phyloP scores from a whole-genome alignment of 1,284 basidiomycete genomes.

The Trametes sp. region DNA sequence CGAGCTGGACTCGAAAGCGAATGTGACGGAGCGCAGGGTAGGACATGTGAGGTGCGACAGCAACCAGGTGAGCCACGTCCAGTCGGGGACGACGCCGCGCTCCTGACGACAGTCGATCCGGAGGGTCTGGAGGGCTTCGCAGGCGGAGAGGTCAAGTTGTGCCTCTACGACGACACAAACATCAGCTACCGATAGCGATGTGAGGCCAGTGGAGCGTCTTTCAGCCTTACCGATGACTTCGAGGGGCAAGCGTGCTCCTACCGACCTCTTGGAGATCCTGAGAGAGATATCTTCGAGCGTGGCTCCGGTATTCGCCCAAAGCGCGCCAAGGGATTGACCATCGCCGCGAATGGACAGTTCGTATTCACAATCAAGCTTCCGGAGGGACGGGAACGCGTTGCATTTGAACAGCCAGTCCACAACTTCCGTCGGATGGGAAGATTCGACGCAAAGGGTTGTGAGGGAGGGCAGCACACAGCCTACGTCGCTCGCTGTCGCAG shows the following conservation, averaged over 20 bases:
- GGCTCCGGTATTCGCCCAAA: slow-evolving; percentile 18
- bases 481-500: background rate
- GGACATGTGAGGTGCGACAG: slow-evolving; percentile 11
- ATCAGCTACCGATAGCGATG: background rate
- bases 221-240: slow-evolving; percentile 13
- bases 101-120: slow-evolving; percentile 25
- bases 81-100: slow-evolving; percentile 19
- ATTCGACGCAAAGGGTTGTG: slow-evolving; percentile 5
- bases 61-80: slow-evolving; percentile 23
- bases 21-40: slow-evolving; percentile 5
- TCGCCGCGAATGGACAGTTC: slow-evolving; percentile 10
- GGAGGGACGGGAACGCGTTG: slow-evolving; percentile 18
- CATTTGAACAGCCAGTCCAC: slow-evolving; percentile 22
- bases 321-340: slow-evolving; percentile 15
- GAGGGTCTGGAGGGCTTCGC: slow-evolving; percentile 16
- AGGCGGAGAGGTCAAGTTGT: slow-evolving; percentile 22
- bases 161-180: slow-evolving; percentile 5
- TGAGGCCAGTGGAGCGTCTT: background rate
- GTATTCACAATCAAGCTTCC: slow-evolving; percentile 14
- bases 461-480: slow-evolving; percentile 18
- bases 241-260: background rate
- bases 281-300: slow-evolving; percentile 21
- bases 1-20: slow-evolving; percentile 24
- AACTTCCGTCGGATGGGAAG: slow-evolving; percentile 11
- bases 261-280: slow-evolving; percentile 19